Evolutionary conservation across 2,329 filamentous ascomycete species (phyloP), one percentile per base, ranked within the genome.

Genomic region (Trichoderma oligosporum): DNA sequence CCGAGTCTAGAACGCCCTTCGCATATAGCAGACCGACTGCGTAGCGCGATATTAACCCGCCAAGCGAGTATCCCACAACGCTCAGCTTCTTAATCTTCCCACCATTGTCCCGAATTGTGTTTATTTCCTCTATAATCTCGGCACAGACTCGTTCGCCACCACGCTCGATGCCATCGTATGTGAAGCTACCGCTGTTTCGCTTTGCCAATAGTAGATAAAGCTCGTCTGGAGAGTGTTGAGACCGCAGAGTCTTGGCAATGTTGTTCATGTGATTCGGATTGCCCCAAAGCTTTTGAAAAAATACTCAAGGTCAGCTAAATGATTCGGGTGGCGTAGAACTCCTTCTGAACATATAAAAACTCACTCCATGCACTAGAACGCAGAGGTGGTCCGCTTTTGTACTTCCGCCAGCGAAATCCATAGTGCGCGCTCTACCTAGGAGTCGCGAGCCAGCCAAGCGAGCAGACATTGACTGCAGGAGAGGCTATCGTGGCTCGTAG

Each of bases 51-150:
- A 97, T 85, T 6, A 97, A 77, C 0, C 93, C 93, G 44, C 93
- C 93, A 1, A 97, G 79, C 0, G 91, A 96, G 71, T 97, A 97
- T 36, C 93, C 93, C 41, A 93, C 81, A 38, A 97, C 78, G 70
- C 91, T 96, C 62, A 97, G 77, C 73, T 91, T 95, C 46, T 76
- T 86, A 66, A 97, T 87, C 39, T 82, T 80, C 63, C 87, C 83
- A 20, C 91, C 92, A 25, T 78, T 76, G 39, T 74, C 74, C 47
- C 82, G 79, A 51, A 85, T 79, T 42, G 71, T 69, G 56, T 79
- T 77, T 56, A 88, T 68, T 64, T 85, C 79, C 63, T 87, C 79
- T 67, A 87, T 83, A 58, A 88, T 86, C 73, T 88, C 85, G 60
- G 78, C 73, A 63, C 83, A 86, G 7, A 88, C 81, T 44, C 85